These are phyloP conservation scores for Penicillium sclerotigenum DNA, from an alignment of 2,329 filamentous ascomycete species.

Conservation along the genomic window DNA sequence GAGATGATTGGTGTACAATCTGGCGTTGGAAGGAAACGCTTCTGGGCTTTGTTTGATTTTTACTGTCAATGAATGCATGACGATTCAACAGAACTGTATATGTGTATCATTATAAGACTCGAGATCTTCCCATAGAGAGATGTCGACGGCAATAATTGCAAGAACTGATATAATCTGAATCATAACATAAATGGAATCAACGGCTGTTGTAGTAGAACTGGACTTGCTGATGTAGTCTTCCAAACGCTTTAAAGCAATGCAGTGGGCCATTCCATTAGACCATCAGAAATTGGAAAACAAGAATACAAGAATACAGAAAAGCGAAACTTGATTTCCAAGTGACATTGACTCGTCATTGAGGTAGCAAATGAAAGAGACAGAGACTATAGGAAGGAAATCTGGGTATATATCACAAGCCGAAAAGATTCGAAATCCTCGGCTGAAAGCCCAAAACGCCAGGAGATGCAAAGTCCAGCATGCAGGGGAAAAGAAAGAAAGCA, in stretches of 20 bases:
- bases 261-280: background rate
- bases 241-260: background rate
- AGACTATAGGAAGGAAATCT: background rate
- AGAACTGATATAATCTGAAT: background rate
- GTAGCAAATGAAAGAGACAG: background rate
- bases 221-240: background rate
- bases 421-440: background rate
- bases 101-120: background rate
- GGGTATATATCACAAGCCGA: constrained; percentile 10
- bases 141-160: background rate
- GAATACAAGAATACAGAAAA: background rate
- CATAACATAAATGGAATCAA: background rate
- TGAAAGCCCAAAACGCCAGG: constrained; percentile 5
- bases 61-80: background rate
- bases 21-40: background rate
- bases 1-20: background rate
- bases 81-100: background rate
- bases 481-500: background rate
- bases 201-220: background rate
- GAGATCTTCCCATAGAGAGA: no score
- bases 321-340: background rate
- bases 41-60: background rate
- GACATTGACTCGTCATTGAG: background rate
- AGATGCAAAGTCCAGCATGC: constrained; percentile 10
- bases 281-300: background rate